phyloP scores from a whole-genome alignment of 495 filamentous ascomycete species.

The Neurospora sp. region DNA sequence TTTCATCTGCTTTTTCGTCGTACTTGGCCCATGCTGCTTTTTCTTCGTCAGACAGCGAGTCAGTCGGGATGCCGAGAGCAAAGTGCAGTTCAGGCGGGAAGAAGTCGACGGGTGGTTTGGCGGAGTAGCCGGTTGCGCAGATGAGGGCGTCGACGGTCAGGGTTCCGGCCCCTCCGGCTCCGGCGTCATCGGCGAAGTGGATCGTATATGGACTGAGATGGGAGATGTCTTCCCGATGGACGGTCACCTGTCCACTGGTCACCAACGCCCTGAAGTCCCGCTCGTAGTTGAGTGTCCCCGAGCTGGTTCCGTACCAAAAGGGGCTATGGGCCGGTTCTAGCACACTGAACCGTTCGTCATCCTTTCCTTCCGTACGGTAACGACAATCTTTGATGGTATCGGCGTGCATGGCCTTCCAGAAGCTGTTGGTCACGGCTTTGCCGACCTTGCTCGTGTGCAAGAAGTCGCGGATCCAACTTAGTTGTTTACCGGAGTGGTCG shows the following conservation, averaged over 20 bases:
- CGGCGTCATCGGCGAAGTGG: conserved; percentile 19
- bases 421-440: conserved; percentile 46
- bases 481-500: conserved; percentile 10
- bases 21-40: conserved; percentile 8
- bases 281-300: conserved; percentile 57
- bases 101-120: conserved; percentile 12
- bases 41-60: conserved; percentile 2
- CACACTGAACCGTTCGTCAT: conserved; percentile 34
- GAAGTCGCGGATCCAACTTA: conserved; percentile 12
- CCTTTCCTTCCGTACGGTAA: conserved; percentile 22
- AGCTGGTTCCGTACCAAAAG: conserved; percentile 40
- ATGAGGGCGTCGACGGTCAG: conserved; percentile 51
- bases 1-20: conserved; percentile 38
- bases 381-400: conserved; percentile 44
- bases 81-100: neutral
- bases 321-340: conserved; percentile 45
- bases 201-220: conserved; percentile 41
- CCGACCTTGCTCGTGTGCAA: conserved; percentile 50
- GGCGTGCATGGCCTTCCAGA: conserved; percentile 47
- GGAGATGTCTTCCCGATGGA: conserved; percentile 54
- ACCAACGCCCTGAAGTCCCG: conserved; percentile 52
- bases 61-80: conserved; percentile 10
- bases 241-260: conserved; percentile 42
- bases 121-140: conserved; percentile 49
- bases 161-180: conserved; percentile 11